Percentiles rank a stretch among this genome's conserved stretches.
These are phyloP conservation scores for Ceratocystis cubensis DNA, from an alignment of 2,329 filamentous ascomycete genomes.

Conservation along the genomic window DNA sequence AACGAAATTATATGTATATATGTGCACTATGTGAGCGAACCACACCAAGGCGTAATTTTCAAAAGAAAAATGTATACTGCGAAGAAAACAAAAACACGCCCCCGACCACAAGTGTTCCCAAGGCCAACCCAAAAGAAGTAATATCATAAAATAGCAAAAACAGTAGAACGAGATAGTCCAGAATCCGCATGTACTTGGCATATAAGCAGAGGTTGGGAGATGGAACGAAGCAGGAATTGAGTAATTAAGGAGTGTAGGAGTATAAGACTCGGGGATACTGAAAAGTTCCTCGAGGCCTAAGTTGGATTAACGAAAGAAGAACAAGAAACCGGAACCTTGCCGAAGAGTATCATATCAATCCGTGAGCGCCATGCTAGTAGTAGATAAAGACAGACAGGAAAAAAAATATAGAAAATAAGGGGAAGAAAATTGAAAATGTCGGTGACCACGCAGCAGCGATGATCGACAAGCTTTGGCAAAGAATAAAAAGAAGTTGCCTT, in stretches of 20 bases:
- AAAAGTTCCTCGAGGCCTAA: conserved; percentile 11
- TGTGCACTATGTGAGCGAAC: neutral
- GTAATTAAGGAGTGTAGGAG: conserved; percentile 4
- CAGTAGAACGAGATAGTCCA: neutral
- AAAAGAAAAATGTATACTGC: neutral
- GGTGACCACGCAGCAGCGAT: too few species aligned
- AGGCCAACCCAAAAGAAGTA: neutral
- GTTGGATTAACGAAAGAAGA: conserved; percentile 11
- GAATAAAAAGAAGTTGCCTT: too few species aligned
- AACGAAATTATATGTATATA: neutral
- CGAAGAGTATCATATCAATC: conserved; percentile 19
- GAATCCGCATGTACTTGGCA: too few species aligned
- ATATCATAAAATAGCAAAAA: neutral
- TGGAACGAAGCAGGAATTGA: neutral
- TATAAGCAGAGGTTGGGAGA: neutral
- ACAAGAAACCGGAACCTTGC: conserved; percentile 12
- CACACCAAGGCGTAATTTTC: neutral
- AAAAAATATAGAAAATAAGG: conserved; percentile 8
- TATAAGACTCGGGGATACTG: conserved; percentile 1
- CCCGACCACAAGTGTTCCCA: neutral
- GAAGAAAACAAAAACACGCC: neutral
- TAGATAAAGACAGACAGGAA: conserved; percentile 8
- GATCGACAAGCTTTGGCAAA: too few species aligned
- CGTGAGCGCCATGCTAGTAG: conserved; percentile 14
- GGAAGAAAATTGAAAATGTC: neutral